Base-by-base conservation (phyloP, 2,329 filamentous ascomycete species). In the Fusarium dlaminii region DNA sequence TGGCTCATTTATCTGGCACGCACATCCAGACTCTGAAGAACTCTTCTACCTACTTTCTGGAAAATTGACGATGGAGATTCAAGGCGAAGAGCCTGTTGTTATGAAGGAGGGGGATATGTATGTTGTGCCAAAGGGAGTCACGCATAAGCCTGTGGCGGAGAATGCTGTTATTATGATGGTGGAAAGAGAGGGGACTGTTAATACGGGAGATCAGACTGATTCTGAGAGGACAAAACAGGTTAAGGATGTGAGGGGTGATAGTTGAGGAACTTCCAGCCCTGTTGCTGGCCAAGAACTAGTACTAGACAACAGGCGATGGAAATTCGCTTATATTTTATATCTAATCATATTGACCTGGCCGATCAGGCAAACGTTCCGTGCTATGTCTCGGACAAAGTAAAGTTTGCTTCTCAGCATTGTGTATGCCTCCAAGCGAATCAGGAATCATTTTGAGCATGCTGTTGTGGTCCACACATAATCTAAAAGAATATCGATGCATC, bases 1-100 rank as follows among this genome's bases (percentile, higher is more conserved):
- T 63, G 83, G 82, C 3, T 70, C 74, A 18, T 85, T 85, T 48
- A 80, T 85, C 29, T 84, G 82, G 79, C 84, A 85, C 55, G 76
- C 81, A 0, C 84, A 85, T 49, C 81, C 81, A 2, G 79, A 83
- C 11, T 82, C 83, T 3, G 84, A 85, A 49, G 83, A 85, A 36
- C 69, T 84, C 4, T 85, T 85, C 58, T 84, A 84, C 49, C 63
- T 83, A 12, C 59, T 85, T 0, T 80, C 79, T 0, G 84, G 83
- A 14, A 79, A 79, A 10, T 52, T 84, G 15, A 79, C 68, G 0
- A 80, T 84, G 63, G 78, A 82, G 24, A 79, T 84, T 3, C 80
- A 82, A 52, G 79, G 70, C 1, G 54, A 73, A 15, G 76, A 81
- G 2, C 63, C 80, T 5, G 68, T 79, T 3, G 61, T 79, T 1